phyloP scores from a whole-genome alignment of 83 land plant species.

The Picea engelmannii region DNA sequence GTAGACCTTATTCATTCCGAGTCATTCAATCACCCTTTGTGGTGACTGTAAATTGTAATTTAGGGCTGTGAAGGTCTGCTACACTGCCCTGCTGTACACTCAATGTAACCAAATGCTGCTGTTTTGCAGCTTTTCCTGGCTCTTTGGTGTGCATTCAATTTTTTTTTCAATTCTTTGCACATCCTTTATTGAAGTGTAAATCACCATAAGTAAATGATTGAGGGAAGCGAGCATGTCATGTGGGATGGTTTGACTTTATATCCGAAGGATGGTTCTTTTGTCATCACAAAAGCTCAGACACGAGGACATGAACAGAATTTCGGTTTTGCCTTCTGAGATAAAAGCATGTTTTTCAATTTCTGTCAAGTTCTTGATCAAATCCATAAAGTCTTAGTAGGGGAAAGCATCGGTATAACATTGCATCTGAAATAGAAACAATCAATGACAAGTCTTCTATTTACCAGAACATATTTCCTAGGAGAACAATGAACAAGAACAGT shows the following conservation, averaged over 20 bases:
- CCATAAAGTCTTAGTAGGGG: neutral
- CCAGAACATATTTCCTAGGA: no score
- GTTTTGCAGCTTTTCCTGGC: conserved; percentile 1
- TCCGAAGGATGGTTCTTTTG: neutral
- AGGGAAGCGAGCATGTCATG: no score
- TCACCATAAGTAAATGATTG: neutral
- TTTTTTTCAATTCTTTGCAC: conserved; percentile 1
- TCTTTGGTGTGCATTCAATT: conserved; percentile 6
- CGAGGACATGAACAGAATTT: neutral
- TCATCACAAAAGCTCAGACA: neutral
- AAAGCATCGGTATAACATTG: neutral
- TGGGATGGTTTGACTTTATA: neutral
- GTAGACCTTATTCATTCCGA: neutral
- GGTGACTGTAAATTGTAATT: conserved; percentile 21
- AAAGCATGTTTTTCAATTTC: neutral
- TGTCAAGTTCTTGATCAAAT: conserved; percentile 1
- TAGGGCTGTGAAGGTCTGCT: conserved; percentile 13
- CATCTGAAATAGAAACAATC: neutral
- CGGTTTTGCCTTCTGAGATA: neutral
- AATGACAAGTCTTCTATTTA: no score
- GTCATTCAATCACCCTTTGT: conserved; percentile 11
- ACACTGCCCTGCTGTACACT: conserved; percentile 9
- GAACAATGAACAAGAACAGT: no score
- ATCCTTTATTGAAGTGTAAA: neutral
- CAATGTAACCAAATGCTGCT: conserved; percentile 11